These are phyloP conservation scores for Microcos paniculata DNA, from an alignment of 345 rosid species.

Conservation along the genomic window DNA sequence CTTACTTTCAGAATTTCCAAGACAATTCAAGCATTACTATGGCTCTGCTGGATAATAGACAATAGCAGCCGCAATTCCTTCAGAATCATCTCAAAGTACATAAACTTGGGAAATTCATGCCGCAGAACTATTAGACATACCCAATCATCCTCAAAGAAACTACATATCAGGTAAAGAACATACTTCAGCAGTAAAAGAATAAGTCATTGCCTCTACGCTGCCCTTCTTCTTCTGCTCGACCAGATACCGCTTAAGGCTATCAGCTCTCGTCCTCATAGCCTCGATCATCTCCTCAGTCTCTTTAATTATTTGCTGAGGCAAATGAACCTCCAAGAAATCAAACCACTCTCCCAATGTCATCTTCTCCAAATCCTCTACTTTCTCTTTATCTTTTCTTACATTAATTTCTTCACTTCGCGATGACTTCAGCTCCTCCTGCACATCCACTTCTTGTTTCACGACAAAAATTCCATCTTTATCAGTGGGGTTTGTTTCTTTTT, in stretches of 20 bases:
- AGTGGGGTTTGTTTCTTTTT: background rate
- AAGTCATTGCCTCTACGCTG: background rate
- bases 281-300: slow-evolving; percentile 63
- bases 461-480: too few species aligned
- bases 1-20: too few species aligned
- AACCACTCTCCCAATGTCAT: slow-evolving; percentile 72
- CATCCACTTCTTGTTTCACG: too few species aligned
- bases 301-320: slow-evolving; percentile 49
- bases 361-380: slow-evolving; percentile 20
- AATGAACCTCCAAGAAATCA: slow-evolving; percentile 45
- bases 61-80: background rate
- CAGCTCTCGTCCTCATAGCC: slow-evolving; percentile 50
- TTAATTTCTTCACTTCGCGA: too few species aligned
- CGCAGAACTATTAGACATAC: too few species aligned
- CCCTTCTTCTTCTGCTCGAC: slow-evolving; percentile 45
- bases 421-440: background rate
- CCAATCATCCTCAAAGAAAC: background rate
- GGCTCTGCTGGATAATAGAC: background rate
- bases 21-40: too few species aligned
- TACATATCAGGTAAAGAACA: background rate
- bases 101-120: background rate
- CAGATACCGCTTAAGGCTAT: slow-evolving; percentile 42
- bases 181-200: background rate
- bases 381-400: background rate
- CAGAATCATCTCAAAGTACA: background rate